These are phyloP conservation scores for Fistulina hepatica DNA, from an alignment of 1,284 basidiomycete species.

Conservation along the genomic window DNA sequence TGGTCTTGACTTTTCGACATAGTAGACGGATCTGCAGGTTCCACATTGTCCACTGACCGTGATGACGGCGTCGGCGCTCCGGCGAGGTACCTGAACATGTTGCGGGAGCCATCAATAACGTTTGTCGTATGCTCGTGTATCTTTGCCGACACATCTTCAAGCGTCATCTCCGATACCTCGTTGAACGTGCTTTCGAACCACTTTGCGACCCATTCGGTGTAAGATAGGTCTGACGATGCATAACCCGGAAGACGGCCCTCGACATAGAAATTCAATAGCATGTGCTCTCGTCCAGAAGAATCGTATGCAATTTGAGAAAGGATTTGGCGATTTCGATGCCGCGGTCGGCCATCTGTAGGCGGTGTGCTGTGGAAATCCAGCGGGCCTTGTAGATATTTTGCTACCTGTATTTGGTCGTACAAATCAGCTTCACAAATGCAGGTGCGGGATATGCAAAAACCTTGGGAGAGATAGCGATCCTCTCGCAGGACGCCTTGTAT, in stretches of 20 bases:
- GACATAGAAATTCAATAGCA: conserved; percentile 71
- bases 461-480: conserved; percentile 63
- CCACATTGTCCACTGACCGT: conserved; percentile 20
- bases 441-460: conserved; percentile 29
- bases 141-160: conserved; percentile 40
- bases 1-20: background rate
- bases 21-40: background rate
- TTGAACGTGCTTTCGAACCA: conserved; percentile 34
- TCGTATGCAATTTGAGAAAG: conserved; percentile 65
- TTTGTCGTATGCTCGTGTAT: conserved; percentile 31
- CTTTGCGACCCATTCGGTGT: conserved; percentile 28
- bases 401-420: conserved; percentile 34
- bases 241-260: conserved; percentile 39
- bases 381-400: conserved; percentile 52
- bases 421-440: conserved; percentile 7
- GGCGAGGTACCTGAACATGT: conserved; percentile 57
- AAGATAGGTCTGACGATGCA: conserved; percentile 27
- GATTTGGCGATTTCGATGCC: conserved; percentile 70
- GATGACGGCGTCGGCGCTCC: conserved; percentile 38
- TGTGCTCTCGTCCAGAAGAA: conserved; percentile 60
- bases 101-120: conserved; percentile 36
- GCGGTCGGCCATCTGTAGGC: conserved; percentile 55
- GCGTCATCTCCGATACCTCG: conserved; percentile 36
- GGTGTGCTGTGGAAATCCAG: conserved; percentile 70
- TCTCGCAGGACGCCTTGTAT: conserved; percentile 78